Base-by-base conservation (phyloP, 2,329 filamentous ascomycete species). In the Trichoderma aggressivum region DNA sequence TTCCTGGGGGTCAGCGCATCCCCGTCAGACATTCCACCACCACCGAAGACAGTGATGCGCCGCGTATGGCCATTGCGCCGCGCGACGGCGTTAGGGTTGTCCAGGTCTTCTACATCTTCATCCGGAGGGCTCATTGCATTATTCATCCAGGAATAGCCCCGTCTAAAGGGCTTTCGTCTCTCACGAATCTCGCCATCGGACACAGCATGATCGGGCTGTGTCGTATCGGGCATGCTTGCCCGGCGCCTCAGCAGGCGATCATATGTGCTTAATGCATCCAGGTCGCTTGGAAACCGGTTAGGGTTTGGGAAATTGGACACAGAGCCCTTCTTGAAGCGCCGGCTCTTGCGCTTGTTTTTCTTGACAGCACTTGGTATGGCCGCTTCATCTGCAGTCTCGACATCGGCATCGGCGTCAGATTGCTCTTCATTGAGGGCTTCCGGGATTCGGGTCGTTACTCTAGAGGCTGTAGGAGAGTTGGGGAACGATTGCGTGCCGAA, bases 371-470 rank as follows among this genome's bases (percentile, higher is more conserved):
- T 74, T 16, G 82, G 78, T n/a, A 81, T 76, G 21, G 82, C 82
- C n/a, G 86, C 86, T 78, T 97, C 94, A 66, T 94, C 93, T 0
- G 90, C 92, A 58, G 94, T 97, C 78, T 97, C 94, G 1, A 91
- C 93, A 79, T 96, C 93, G 1, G 92, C 87, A 72, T 87, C 86
- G 30, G 83, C 83, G 56, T 84, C 81, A 10, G 79, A 79, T 72
- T 81, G 79, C 71, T 86, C 86, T 74, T 88, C 87, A 55, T 83
- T 80, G 70, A 89, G 79, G 1, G 86, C 88, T 24, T 86, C 83
- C 11, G 87, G 87, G 73, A 89, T 83, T 70, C 84, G 83, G 60
- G 84, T 82, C 34, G 83, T 81, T 26, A 80, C 76, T 50, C 86
- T 83, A 2, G 81, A 77, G 7, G 80, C 76, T 1, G 82, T 83